Base-by-base conservation (phyloP, 495 filamentous ascomycete species). In the Xylaria sp. region DNA sequence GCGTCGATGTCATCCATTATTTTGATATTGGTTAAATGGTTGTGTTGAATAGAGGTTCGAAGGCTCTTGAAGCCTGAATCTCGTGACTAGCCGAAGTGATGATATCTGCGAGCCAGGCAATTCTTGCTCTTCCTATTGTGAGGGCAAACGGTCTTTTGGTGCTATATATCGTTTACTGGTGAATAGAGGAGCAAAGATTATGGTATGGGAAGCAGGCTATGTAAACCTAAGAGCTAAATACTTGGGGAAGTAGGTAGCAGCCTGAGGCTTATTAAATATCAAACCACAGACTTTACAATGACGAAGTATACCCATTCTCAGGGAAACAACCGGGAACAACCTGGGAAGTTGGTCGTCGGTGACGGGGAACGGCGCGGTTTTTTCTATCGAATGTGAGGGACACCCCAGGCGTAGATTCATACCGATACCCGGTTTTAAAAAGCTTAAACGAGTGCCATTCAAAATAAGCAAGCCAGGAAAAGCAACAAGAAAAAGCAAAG, bases 1-100 rank as follows among this genome's bases (percentile, higher is more conserved):
- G 77, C 77, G 52, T 79, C 77, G 66, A 77, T 75, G 53, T 79
- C 77, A 44, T 79, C 77, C 26, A 74, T 48, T 40, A 66, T 71
- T 59, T 50, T 59, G 43, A 33, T 5, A 14, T 1, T 41, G 9
- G 4, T 43, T 46, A 14, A 44, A 44, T 43, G 3, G 12, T 33
- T 29, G 68, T 19, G 26, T 33, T 41, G n/a, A 53, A 29, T 3
- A 40, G 29, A 53, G 31, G 21, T 5, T 26, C 19, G 17, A 15
- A 26, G 3, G 11, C n/a, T 15, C 44, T 43, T 26, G 53, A 21
- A 52, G 41, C 7, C 41, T 17, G 48, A 70, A 40, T 69, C 21
- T 35, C 26, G 65, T 71, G 66, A 68, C 17, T 7, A 37, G 61
- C 11, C 26, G 14, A 64, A 19, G 12, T 48, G 43, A 11, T 33